Base-by-base conservation (phyloP, 495 filamentous ascomycete genomes). In the Penicillium chermesinum region DNA sequence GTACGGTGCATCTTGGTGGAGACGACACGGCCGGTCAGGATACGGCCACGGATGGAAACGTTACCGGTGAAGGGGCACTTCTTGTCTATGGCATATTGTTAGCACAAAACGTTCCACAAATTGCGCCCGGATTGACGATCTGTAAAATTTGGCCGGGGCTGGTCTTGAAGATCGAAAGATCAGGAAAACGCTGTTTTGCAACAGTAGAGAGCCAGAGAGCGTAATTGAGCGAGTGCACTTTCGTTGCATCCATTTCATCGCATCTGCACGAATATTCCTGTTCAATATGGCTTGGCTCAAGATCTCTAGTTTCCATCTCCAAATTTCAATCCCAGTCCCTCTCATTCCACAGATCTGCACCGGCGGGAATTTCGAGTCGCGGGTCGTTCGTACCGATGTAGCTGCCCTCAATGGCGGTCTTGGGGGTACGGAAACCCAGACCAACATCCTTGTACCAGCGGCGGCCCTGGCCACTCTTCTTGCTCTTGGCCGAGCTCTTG, bases 371-470 rank as follows among this genome's bases (percentile, higher is more conserved):
- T 48, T 46, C 59, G 48, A 30, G 58, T 55, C 53, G 59, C 41
- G 62, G 56, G 55, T 69, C 63, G 61, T 65, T 57, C 89, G 77
- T 94, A 97, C 91, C 91, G 73, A 99, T 99, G 79, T 96, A 99
- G 70, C 72, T 84, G 68, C 93, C 93, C 77, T 96, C 90, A 80
- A 99, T 97, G 64, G 93, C 93, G 61, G 80, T 87, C 83, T 88
- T 90, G 67, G 93, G 93, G 69, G 94, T 97, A 74, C 87, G 84
- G 85, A 99, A 97, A 60, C 93, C 93, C 72, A 99, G 78, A 69
- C 93, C 93, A 67, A 99, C 88, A 66, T 99, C 94, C 87, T 99
- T 99, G 76, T 90, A 97, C 90, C 90, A 99, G 89, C 93, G 84
- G 64, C 90, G 84, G 58, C 86, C 87, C 82, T 94, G 91, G 66